A percentile compares a stretch with the other conserved stretches of the same genome.
These are phyloP conservation scores for Trichomonas tenax DNA, from an alignment of 208 protist genomes.

Conservation along the genomic window DNA sequence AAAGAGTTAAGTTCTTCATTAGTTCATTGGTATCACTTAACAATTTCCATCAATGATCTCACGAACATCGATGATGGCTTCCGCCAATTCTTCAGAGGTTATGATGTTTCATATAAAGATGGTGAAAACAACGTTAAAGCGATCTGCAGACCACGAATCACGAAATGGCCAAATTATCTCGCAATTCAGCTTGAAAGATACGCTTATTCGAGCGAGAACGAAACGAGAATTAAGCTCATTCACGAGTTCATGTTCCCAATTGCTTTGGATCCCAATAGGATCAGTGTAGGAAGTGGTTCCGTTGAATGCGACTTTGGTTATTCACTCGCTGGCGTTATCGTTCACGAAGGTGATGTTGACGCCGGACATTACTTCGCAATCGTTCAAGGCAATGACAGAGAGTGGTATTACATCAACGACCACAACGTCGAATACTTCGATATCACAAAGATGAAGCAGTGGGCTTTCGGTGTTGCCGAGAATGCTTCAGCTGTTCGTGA, in stretches of 20 bases:
- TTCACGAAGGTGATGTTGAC: not conserved
- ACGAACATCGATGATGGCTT: not conserved
- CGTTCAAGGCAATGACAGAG: not conserved
- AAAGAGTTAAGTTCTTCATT: not conserved
- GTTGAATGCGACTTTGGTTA: not conserved
- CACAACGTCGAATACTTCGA: not conserved
- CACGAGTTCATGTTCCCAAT: not conserved
- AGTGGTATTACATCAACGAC: slow-evolving; percentile 11
- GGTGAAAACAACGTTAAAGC: not conserved
- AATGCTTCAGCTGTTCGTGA: not conserved
- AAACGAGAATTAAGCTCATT: not conserved
- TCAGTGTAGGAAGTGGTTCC: not conserved
- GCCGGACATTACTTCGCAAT: not conserved
- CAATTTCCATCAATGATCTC: not conserved
- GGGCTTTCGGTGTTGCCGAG: not conserved
- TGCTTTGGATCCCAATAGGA: not conserved
- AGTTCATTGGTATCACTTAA: not conserved
- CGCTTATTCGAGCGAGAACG: not conserved
- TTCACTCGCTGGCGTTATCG: not conserved
- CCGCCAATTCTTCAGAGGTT: not conserved
- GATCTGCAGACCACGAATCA: not conserved
- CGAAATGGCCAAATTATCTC: not conserved
- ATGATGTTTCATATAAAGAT: not conserved
- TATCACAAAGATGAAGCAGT: not conserved
- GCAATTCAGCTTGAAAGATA: not conserved